Evolutionary conservation across 148 eudicot genomes (phyloP), one percentile per base, ranked within the genome.

Genomic region (Chenopodium quinoa): DNA sequence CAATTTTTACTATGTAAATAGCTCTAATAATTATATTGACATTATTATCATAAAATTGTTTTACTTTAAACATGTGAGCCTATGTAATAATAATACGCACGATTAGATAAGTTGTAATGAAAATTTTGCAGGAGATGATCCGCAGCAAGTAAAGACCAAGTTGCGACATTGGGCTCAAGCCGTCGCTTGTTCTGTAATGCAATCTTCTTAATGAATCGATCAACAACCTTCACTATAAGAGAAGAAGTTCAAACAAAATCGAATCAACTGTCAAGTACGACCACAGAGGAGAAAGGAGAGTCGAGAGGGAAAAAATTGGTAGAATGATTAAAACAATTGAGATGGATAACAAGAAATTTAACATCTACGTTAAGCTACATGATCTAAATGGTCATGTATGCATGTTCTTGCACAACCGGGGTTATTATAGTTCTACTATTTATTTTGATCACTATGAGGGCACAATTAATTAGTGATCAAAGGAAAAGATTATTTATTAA

Each of bases 111-210:
- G 6, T 17, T 69, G 0, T 1, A 60, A 44, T 20, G 17, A 29
- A 63, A 46, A 16, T 81, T 78, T 78, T 79, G 81, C 72, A 93
- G 97, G 97, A 31, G 95, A 93, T 11, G 81, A 84, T 87, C 95
- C 95, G 25, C 89, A 90, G 75, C 93, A 90, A 79, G 95, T 93
- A 86, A 91, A 93, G 88, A 86, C 86, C 6, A 91, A 89, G 79
- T 80, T 91, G 83, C 87, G 97, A 84, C 92, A 91, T 82, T 93
- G 94, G 94, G 97, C 95, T 23, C 97, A 91, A 75, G 97, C 95
- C 0, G 95, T 89, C 47, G 97, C 97, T 58, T 93, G 95, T 78
- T 93, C 93, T 8, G 90, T 93, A 69, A 90, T 88, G 89, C 93
- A 93, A 73, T 82, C 90, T 40, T 78, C 82, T 58, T 89, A 86